phyloP scores from a whole-genome alignment of 495 filamentous ascomycete genomes.

The Penicillium malachiteum region DNA sequence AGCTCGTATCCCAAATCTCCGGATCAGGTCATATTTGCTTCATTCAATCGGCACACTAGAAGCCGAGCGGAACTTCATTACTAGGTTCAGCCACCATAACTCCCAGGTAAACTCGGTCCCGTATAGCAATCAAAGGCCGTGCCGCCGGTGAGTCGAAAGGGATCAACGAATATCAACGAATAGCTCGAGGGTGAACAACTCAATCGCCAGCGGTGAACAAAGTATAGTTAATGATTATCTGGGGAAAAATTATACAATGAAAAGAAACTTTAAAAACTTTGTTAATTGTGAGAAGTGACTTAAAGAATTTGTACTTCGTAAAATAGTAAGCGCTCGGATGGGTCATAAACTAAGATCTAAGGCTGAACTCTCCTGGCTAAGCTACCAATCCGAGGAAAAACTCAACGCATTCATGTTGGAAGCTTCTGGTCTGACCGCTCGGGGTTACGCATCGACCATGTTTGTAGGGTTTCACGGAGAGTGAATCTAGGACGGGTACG shows the following conservation, averaged over 20 bases:
- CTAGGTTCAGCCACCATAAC: slow-evolving; percentile 27
- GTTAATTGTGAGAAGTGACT: background rate
- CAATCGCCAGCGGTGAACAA: background rate
- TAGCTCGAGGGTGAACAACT: background rate
- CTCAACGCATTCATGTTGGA: background rate
- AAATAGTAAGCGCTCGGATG: slow-evolving; percentile 11
- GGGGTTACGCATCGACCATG: slow-evolving; percentile 10
- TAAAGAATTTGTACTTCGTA: background rate
- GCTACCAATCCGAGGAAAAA: slow-evolving; percentile 13
- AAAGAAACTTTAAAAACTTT: background rate
- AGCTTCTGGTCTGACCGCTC: slow-evolving; percentile 17
- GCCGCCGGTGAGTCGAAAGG: slow-evolving; percentile 17
- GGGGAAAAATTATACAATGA: background rate
- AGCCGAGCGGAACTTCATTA: slow-evolving; percentile 7
- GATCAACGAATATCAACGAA: slow-evolving; percentile 5
- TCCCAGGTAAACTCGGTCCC: slow-evolving; percentile 11
- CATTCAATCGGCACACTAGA: background rate
- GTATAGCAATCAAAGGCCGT: slow-evolving; percentile 3
- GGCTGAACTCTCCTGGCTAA: slow-evolving; percentile 19
- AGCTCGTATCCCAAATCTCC: slow-evolving; percentile 1
- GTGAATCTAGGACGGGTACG: slow-evolving; percentile 6
- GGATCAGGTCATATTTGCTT: slow-evolving; percentile 1
- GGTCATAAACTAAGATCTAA: slow-evolving; percentile 18
- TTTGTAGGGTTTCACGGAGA: slow-evolving; percentile 6
- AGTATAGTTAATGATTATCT: background rate